Percentiles rank a stretch among this genome's conserved stretches.
These are phyloP conservation scores for Dacryopinax spathularia DNA, from an alignment of 768 basidiomycete genomes.

Conservation along the genomic window DNA sequence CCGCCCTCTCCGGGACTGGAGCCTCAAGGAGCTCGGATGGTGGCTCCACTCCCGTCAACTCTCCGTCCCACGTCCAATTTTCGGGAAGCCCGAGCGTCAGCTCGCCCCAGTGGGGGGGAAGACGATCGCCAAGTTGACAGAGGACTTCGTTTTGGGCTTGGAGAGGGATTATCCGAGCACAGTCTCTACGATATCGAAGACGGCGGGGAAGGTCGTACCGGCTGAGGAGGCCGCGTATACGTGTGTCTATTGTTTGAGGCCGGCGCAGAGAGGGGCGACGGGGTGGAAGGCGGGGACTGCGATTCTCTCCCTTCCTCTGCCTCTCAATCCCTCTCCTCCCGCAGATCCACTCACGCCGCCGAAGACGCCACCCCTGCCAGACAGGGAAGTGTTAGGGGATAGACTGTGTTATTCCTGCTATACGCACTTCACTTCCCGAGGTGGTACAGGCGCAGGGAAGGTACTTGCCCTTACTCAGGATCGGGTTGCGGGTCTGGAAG, in stretches of 20 bases:
- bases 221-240: constrained; percentile 36
- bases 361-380: constrained; percentile 16
- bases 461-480: not conserved
- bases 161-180: constrained; percentile 78
- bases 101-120: constrained; percentile 19
- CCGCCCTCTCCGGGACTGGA: constrained; percentile 56
- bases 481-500: not conserved
- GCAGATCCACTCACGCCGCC: constrained; percentile 14
- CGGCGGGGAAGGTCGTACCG: constrained; percentile 62
- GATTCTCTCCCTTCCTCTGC: constrained; percentile 35
- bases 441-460: constrained; percentile 3
- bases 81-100: not conserved
- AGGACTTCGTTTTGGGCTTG: constrained; percentile 67
- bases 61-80: not conserved
- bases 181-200: constrained; percentile 68
- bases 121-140: constrained; percentile 52
- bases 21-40: constrained; percentile 43
- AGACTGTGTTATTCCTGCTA: constrained; percentile 51
- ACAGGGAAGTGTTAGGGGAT: constrained; percentile 20
- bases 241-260: constrained; percentile 60
- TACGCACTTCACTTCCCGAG: constrained; percentile 42
- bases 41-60: not conserved
- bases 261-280: constrained; percentile 47
- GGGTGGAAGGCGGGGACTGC: constrained; percentile 65
- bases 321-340: not conserved